phyloP scores from a whole-genome alignment of 768 basidiomycete species.

The Myochromella boudieri region DNA sequence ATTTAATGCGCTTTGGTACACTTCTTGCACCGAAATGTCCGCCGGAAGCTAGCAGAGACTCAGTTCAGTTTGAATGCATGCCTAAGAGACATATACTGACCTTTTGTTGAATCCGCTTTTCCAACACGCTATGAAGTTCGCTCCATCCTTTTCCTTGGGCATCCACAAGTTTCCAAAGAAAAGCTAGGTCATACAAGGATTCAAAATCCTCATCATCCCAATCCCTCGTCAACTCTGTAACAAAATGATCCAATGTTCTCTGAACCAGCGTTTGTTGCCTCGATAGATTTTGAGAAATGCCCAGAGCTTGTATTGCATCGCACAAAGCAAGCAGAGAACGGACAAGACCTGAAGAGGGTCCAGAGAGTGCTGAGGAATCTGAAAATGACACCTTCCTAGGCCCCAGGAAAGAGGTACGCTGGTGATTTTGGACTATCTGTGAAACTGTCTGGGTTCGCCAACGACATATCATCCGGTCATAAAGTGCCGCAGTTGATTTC shows the following conservation, averaged over 20 bases:
- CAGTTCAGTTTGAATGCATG: background rate
- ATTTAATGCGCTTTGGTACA: constrained; percentile 31
- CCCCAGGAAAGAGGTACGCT: constrained; percentile 14
- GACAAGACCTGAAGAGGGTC: constrained; percentile 55
- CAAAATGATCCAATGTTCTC: constrained; percentile 39
- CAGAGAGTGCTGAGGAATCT: constrained; percentile 21
- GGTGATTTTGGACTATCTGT: constrained; percentile 28
- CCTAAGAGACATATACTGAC: constrained; percentile 2
- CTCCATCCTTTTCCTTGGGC: constrained; percentile 32
- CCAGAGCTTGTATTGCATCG: constrained; percentile 54
- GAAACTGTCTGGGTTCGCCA: constrained; percentile 54
- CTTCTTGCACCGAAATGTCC: constrained; percentile 8
- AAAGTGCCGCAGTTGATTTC: constrained; percentile 36
- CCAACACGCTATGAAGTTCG: constrained; percentile 24
- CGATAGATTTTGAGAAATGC: constrained; percentile 38
- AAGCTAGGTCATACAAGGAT: constrained; percentile 44
- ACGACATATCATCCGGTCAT: constrained; percentile 44
- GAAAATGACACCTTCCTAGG: constrained; percentile 24
- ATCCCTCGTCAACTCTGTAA: constrained; percentile 32
- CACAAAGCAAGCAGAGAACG: constrained; percentile 55
- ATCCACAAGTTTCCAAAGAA: constrained; percentile 44
- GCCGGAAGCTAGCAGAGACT: constrained; percentile 15
- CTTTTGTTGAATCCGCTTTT: constrained; percentile 21
- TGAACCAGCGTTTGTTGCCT: constrained; percentile 35
- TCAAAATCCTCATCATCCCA: constrained; percentile 29